Evolutionary conservation across 75 land plant genomes (phyloP).

Genomic region (Ceratopteris richardii): DNA sequence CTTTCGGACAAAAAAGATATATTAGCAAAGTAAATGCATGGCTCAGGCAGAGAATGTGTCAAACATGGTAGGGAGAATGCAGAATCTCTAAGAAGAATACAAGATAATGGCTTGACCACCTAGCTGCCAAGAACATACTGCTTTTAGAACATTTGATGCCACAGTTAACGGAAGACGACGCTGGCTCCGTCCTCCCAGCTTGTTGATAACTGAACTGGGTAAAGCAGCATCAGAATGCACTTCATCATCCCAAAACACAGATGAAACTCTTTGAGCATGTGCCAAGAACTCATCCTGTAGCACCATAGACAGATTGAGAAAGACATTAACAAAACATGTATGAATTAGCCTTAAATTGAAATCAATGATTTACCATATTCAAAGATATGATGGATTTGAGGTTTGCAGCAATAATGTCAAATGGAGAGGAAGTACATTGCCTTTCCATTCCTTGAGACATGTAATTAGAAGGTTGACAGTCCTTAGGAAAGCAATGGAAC

Average conservation of each 20-base stretch:
- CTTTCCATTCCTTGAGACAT: background rate
- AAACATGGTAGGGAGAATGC: too few relatives aligned
- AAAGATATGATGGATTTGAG: background rate
- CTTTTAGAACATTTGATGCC: constrained; percentile 61
- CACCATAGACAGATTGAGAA: constrained; percentile 3
- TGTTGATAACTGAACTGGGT: constrained; percentile 57
- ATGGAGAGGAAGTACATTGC: background rate
- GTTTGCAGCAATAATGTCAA: background rate
- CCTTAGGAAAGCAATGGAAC: background rate
- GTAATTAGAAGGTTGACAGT: background rate
- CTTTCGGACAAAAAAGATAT: too few relatives aligned
- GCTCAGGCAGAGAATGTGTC: too few relatives aligned
- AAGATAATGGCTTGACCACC: too few relatives aligned
- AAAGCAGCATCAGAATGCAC: constrained; percentile 12
- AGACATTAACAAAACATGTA: background rate
- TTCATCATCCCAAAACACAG: constrained; percentile 46
- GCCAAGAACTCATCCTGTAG: constrained; percentile 60
- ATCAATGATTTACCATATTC: background rate
- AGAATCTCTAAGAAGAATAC: background rate
- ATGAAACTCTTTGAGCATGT: constrained; percentile 40
- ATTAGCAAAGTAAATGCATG: too few relatives aligned
- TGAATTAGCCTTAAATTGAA: background rate
- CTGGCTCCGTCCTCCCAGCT: constrained; percentile 80
- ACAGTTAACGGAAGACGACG: constrained; percentile 45
- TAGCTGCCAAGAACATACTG: too few relatives aligned